phyloP scores from a whole-genome alignment of 1,284 basidiomycete genomes.

The Apiotrichum gracile region DNA sequence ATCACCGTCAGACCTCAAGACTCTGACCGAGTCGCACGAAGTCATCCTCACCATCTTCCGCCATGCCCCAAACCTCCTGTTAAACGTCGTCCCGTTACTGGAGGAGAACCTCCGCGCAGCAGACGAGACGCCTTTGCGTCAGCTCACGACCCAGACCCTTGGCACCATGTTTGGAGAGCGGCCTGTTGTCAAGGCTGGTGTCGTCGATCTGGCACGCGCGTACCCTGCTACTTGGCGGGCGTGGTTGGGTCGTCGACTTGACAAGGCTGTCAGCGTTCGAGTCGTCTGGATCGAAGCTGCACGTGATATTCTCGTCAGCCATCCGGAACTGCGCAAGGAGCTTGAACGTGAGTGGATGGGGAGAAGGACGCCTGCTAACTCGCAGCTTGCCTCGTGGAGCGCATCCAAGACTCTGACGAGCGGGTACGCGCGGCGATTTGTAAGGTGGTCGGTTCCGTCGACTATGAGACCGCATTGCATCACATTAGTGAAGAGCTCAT shows the following conservation, averaged over 20 bases:
- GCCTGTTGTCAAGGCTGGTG: conserved; percentile 52
- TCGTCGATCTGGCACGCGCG: conserved; percentile 61
- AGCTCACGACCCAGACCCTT: conserved; percentile 73
- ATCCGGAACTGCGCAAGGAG: conserved; percentile 62
- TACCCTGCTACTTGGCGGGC: conserved; percentile 79
- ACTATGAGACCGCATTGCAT: conserved; percentile 85
- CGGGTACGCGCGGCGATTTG: conserved; percentile 80
- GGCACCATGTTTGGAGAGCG: conserved; percentile 83
- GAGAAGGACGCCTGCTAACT: conserved; percentile 12
- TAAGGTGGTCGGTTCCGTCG: conserved; percentile 71
- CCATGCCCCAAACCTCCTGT: conserved; percentile 71
- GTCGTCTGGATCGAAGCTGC: conserved; percentile 71
- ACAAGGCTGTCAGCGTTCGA: conserved; percentile 67
- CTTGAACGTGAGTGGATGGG: conserved; percentile 58
- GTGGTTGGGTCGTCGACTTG: conserved; percentile 76
- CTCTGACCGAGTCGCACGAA: conserved; percentile 58
- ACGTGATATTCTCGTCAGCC: conserved; percentile 57
- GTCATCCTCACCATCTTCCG: conserved; percentile 79
- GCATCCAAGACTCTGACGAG: conserved; percentile 83
- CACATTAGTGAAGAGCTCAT: conserved; percentile 66
- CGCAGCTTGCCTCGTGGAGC: conserved; percentile 59
- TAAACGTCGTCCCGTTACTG: conserved; percentile 86
- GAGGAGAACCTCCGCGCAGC: conserved; percentile 84
- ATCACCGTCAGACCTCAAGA: conserved; percentile 54
- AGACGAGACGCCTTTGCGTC: conserved; percentile 60